Conservation (phyloP, 2,329 filamentous ascomycete genomes). For the Parafenestella ontariensis region DNA sequence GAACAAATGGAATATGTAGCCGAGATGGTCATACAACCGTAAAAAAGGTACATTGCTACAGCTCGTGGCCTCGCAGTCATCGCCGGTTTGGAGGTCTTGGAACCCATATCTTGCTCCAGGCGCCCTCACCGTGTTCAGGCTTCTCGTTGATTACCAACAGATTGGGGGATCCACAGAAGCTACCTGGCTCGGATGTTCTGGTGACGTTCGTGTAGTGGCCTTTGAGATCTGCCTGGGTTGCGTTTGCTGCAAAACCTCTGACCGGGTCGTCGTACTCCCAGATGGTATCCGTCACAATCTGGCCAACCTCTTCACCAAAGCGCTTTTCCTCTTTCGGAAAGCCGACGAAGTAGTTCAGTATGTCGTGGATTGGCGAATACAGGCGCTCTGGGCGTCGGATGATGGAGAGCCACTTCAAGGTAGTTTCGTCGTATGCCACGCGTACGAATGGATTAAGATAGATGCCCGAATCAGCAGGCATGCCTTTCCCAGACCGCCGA, state of each 20-base stretch:
- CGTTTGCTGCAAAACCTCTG: constrained; percentile 30
- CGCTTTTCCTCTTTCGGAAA: constrained; percentile 69
- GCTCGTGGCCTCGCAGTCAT: neutral
- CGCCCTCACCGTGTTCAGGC: constrained; percentile 36
- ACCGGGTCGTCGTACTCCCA: constrained; percentile 55
- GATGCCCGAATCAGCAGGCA: constrained; percentile 61
- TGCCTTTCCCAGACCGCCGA: constrained; percentile 46
- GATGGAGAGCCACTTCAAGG: constrained; percentile 65
- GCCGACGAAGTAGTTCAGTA: constrained; percentile 63
- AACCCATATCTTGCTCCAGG: constrained; percentile 42
- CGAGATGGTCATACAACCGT: constrained; percentile 10
- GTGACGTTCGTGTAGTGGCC: constrained; percentile 48
- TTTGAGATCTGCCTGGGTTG: constrained; percentile 28
- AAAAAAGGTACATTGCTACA: neutral
- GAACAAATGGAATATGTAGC: constrained; percentile 19
- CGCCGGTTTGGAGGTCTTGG: constrained; percentile 29
- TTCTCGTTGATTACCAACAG: constrained; percentile 57
- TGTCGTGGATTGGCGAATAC: constrained; percentile 64
- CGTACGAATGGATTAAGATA: constrained; percentile 79
- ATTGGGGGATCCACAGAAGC: constrained; percentile 64
- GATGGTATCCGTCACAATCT: constrained; percentile 59
- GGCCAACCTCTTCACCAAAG: constrained; percentile 64
- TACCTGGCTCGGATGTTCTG: constrained; percentile 58
- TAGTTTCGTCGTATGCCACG: constrained; percentile 68
- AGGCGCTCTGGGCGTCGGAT: constrained; percentile 71